These are phyloP conservation scores for Bretziella fagacearum DNA, from an alignment of 2,329 filamentous ascomycete genomes.

Conservation along the genomic window DNA sequence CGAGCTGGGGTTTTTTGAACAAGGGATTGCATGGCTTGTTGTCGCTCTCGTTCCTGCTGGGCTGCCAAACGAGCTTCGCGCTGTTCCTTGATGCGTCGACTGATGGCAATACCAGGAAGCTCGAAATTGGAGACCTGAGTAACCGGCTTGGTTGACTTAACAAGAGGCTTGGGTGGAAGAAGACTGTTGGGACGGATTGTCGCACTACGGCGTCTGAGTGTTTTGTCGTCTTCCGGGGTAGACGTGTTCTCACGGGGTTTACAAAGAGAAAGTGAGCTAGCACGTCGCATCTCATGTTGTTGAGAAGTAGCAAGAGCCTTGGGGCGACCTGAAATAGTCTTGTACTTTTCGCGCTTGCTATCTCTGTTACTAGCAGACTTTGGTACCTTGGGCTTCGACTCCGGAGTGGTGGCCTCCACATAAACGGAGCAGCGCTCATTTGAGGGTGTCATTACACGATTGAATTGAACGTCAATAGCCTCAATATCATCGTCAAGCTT, in stretches of 20 bases:
- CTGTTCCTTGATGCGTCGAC: conserved; percentile 39
- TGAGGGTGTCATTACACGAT: conserved; percentile 16
- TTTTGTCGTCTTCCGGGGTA: conserved; percentile 17
- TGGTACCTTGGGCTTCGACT: not conserved
- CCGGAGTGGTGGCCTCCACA: not conserved
- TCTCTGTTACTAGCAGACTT: not conserved
- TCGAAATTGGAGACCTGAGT: conserved; percentile 39
- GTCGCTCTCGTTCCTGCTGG: conserved; percentile 7
- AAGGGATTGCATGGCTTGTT: conserved; percentile 23
- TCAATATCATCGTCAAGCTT: conserved; percentile 45
- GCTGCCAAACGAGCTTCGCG: conserved; percentile 33
- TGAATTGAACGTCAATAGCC: conserved; percentile 24
- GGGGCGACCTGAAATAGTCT: conserved; percentile 24
- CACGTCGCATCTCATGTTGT: conserved; percentile 26
- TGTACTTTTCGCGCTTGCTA: conserved; percentile 17
- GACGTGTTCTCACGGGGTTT: conserved; percentile 17
- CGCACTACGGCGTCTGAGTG: conserved; percentile 17
- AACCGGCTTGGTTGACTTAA: conserved; percentile 36
- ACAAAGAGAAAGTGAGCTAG: conserved; percentile 25
- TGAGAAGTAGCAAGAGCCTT: conserved; percentile 24
- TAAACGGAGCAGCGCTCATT: not conserved
- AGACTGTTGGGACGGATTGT: conserved; percentile 26
- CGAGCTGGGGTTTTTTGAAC: conserved; percentile 22
- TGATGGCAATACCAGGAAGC: conserved; percentile 44
- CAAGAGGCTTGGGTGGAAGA: conserved; percentile 28